These are phyloP conservation scores for Omphalea diandra DNA, from an alignment of 441 rosid species.

Conservation along the genomic window DNA sequence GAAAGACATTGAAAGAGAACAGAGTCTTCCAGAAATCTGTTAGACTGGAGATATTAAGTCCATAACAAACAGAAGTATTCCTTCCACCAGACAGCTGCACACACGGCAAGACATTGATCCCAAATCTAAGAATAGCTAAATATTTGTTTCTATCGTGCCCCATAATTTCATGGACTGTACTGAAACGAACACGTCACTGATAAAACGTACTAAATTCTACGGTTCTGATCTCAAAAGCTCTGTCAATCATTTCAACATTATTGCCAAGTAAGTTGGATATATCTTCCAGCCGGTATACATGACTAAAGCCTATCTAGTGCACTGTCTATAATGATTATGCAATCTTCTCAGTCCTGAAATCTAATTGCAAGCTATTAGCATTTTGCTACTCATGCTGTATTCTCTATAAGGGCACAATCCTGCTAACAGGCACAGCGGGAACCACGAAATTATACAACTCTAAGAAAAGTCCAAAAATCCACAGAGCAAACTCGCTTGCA, in stretches of 20 bases:
- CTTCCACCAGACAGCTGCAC: background rate
- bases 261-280: constrained; percentile 9
- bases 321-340: background rate
- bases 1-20: constrained; percentile 11
- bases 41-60: constrained; percentile 3
- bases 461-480: no score
- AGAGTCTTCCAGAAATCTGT: background rate
- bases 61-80: background rate
- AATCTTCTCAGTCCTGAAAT: background rate
- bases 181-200: background rate
- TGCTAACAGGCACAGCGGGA: background rate
- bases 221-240: background rate
- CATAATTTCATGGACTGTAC: background rate
- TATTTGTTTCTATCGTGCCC: background rate
- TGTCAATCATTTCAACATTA: background rate
- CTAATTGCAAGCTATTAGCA: background rate
- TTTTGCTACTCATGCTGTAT: background rate
- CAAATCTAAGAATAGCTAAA: constrained; percentile 7
- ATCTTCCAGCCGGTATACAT: constrained; percentile 2
- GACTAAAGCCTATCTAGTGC: background rate
- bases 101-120: constrained; percentile 8
- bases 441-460: background rate
- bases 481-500: background rate
- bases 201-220: background rate
- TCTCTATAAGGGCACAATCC: background rate